These are phyloP conservation scores for Colletotrichum sp. DNA, from an alignment of 2,329 filamentous ascomycete genomes.

Conservation along the genomic window DNA sequence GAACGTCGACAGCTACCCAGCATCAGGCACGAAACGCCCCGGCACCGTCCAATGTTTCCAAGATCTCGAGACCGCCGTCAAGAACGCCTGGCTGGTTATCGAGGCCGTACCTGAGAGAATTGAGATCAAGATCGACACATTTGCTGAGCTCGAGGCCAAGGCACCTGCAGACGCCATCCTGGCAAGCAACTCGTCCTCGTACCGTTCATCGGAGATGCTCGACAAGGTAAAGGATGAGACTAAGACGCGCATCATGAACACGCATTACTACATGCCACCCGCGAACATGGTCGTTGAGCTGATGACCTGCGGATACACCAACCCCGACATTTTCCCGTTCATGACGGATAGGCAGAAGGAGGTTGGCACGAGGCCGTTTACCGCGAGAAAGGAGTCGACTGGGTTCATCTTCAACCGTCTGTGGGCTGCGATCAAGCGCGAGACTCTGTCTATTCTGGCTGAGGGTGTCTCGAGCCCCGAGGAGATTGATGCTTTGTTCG, in stretches of 20 bases:
- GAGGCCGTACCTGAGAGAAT: conserved; percentile 58
- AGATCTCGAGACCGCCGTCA: conserved; percentile 42
- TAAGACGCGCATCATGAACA: conserved; percentile 48
- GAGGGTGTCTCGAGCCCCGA: conserved; percentile 53
- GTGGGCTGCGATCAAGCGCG: conserved; percentile 62
- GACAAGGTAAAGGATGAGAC: conserved; percentile 40
- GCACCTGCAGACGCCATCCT: conserved; percentile 52
- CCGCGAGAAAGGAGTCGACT: conserved; percentile 52
- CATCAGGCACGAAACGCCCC: conserved; percentile 4
- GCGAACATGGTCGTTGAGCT: conserved; percentile 53
- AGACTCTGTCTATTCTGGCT: conserved; percentile 50
- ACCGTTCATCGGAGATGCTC: conserved; percentile 54
- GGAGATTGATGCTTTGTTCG: conserved; percentile 55
- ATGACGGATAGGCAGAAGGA: conserved; percentile 42
- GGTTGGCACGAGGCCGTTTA: conserved; percentile 44
- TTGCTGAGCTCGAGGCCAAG: conserved; percentile 48
- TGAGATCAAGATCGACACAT: conserved; percentile 50
- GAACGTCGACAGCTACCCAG: conserved; percentile 34
- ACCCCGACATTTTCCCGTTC: conserved; percentile 47
- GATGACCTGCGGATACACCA: conserved; percentile 55
- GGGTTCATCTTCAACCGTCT: conserved; percentile 61
- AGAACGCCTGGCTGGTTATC: conserved; percentile 56
- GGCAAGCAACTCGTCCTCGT: conserved; percentile 56
- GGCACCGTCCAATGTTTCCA: conserved; percentile 37
- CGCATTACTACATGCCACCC: conserved; percentile 57